Conservation (phyloP, 83 land plant genomes). For the Picea abies region DNA sequence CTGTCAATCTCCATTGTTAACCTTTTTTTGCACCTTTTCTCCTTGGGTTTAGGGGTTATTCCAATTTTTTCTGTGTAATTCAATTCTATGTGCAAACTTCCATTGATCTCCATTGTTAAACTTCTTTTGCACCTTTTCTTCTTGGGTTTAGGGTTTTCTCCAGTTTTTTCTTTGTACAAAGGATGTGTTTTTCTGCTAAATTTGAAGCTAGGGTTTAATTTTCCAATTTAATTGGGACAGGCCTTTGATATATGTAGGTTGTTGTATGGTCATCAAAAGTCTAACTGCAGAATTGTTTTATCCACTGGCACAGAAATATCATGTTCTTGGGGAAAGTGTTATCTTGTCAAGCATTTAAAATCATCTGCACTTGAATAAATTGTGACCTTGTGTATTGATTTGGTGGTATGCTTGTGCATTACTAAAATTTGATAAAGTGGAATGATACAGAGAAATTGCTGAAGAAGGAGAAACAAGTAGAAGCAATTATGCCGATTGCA, state of each 20-base stretch:
- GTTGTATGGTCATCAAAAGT: not conserved
- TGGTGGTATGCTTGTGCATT: not conserved
- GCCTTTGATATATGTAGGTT: not conserved
- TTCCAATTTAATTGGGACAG: not conserved
- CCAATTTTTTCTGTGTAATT: too few species aligned
- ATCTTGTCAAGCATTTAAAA: not conserved
- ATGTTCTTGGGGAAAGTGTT: not conserved
- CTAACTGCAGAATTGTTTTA: not conserved
- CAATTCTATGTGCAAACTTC: too few species aligned
- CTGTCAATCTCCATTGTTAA: too few species aligned
- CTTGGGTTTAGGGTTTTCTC: not conserved
- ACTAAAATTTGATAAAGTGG: constrained; percentile 1
- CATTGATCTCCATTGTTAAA: too few species aligned
- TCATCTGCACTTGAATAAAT: not conserved
- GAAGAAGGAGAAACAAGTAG: constrained; percentile 24
- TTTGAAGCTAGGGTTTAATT: not conserved
- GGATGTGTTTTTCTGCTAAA: not conserved
- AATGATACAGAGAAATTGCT: constrained; percentile 1
- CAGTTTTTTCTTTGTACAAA: not conserved
- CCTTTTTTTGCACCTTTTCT: too few species aligned
- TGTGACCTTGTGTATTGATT: not conserved
- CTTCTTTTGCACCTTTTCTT: too few species aligned
- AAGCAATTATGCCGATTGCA: constrained; percentile 46
- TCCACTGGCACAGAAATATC: not conserved
- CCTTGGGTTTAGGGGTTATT: not conserved